phyloP scores from a whole-genome alignment of 192 early-diverging fungal species.

The Rhizoclosmatium globosum region DNA sequence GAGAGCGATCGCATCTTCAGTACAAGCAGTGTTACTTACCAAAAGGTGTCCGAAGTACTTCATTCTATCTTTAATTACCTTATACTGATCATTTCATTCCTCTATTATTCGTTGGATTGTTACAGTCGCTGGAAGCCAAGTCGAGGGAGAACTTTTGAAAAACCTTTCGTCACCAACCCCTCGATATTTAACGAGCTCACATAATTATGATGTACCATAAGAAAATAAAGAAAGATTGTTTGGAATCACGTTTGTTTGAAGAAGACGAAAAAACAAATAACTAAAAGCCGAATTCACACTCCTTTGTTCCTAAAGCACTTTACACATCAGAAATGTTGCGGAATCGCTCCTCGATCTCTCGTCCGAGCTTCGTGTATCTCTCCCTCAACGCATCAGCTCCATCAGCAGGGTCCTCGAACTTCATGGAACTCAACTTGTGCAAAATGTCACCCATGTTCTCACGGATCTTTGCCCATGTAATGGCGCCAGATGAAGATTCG shows the following conservation, averaged over 20 bases:
- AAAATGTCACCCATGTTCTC: constrained; percentile 91
- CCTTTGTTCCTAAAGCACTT: not conserved
- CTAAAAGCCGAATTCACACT: not conserved
- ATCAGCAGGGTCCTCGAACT: constrained; percentile 99
- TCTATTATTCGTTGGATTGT: not conserved
- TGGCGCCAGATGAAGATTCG: constrained; percentile 85
- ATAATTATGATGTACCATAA: no score
- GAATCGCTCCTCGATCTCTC: constrained; percentile 74
- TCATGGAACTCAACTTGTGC: constrained; percentile 99
- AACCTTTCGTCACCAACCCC: no score
- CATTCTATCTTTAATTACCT: not conserved
- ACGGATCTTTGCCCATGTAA: constrained; percentile 96
- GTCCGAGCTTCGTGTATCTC: constrained; percentile 87
- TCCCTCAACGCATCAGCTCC: constrained; percentile 89
- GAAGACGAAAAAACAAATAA: not conserved
- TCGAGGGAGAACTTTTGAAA: not conserved
- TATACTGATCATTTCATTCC: not conserved
- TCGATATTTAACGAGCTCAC: no score
- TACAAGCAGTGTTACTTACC: constrained; percentile 14
- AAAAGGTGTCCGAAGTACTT: constrained; percentile 2
- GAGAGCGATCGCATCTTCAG: constrained; percentile 30
- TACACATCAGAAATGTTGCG: constrained; percentile 31
- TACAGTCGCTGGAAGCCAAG: constrained; percentile 7
- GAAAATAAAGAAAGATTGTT: no score
- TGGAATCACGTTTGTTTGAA: not conserved